Evolutionary conservation across 352 stramenopile species (phyloP).

Genomic region (Pythium insidiosum): DNA sequence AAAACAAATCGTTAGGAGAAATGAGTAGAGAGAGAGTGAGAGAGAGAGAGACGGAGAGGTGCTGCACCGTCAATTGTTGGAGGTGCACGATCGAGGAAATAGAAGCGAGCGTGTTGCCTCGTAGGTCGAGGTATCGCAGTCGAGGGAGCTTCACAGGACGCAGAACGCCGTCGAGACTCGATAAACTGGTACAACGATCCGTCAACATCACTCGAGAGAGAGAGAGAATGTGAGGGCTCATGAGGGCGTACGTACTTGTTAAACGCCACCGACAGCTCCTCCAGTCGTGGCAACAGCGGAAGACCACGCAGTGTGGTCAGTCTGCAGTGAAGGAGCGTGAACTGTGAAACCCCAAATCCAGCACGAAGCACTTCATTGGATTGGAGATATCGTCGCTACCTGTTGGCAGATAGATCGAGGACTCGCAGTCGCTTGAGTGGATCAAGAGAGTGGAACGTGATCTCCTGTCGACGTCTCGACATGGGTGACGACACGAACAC

Average conservation of each 20-base stretch:
- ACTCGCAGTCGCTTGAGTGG: constrained; percentile 54
- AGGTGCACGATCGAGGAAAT: constrained; percentile 30
- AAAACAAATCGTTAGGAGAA: neutral
- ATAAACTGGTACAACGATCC: constrained; percentile 22
- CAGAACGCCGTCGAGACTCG: constrained; percentile 37
- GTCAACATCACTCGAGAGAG: no score
- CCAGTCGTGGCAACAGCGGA: constrained; percentile 43
- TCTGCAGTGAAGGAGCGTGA: no score
- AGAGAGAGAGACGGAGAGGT: no score
- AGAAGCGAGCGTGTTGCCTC: constrained; percentile 46
- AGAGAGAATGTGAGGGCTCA: no score
- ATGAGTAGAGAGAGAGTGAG: no score
- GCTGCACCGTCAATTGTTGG: constrained; percentile 42
- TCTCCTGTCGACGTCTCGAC: constrained; percentile 21
- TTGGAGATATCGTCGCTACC: no score
- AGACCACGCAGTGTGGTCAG: constrained; percentile 51
- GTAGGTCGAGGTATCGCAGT: constrained; percentile 62
- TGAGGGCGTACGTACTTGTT: no score
- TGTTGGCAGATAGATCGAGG: constrained; percentile 72
- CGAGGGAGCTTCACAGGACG: constrained; percentile 66
- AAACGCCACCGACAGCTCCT: constrained; percentile 69
- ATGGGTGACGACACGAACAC: no score
- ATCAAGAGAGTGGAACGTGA: constrained; percentile 55
- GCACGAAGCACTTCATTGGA: no score
- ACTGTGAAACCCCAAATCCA: no score